Base-by-base conservation (phyloP, 495 filamentous ascomycete species). In the Lasiosphaeria hispida region DNA sequence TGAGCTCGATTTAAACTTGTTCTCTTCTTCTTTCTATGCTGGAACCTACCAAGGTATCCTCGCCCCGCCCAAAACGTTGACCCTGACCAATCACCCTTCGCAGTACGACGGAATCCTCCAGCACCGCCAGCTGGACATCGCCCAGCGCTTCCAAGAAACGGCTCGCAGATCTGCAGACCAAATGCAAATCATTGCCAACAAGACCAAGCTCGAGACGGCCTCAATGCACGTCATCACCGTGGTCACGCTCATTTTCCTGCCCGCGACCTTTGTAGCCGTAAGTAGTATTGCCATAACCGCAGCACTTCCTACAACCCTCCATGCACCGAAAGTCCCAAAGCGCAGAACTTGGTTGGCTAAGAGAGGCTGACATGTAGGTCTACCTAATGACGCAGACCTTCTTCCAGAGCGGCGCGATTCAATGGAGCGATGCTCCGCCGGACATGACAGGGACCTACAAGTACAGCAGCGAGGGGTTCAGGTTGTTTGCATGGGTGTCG, bases 221-320 rank as follows among this genome's bases (percentile, higher is more conserved):
- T 73, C 69, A 14, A 78, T 77, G 75, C 60, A 71, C 34, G 67
- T 75, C 45, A 77, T 78, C 34, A 76, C 75, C 0, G 50, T 72
- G 1, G 74, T 78, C 11, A 77, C 74, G 1, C 59, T 78, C 10
- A 66, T 77, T 36, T 78, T 72, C 63, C 63, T 78, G 1, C 75
- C 75, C 30, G 73, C 62, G n/a, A 78, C 74, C 3, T 78, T 77
- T 49, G 68, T 78, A 11, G 55, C 55, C 30, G 55, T 58, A 50
- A 30, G 55, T 42, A 49, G 8, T 44, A 11, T 15, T 23, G 3
- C 15, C 1, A 11, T 30, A 33, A 9, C 17, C 23, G 1, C 23
- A 4, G 8, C 18, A 11, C 17, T 30, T 30, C 2, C 23, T 30
- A 30, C 23, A n/a, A n/a, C 23, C 2, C 23, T 5, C 5, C 23